Evolutionary conservation across 495 filamentous ascomycete species (phyloP).

Genomic region (Annulohypoxylon moriforme): DNA sequence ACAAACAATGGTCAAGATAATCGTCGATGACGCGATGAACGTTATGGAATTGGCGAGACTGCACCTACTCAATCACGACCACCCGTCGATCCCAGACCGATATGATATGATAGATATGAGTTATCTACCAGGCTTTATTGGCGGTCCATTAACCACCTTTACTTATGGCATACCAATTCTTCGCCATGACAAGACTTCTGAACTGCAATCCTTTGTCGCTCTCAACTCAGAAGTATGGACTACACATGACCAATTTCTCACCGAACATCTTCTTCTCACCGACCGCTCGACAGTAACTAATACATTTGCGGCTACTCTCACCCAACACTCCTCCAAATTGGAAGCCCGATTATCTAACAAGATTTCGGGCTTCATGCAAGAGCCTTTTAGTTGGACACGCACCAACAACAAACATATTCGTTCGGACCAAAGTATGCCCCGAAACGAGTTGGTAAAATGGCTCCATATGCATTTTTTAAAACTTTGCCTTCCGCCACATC

Average conservation of each 20-base stretch:
- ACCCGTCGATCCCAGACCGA: not conserved
- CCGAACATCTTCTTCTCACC: not conserved
- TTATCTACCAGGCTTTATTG: not conserved
- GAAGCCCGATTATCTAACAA: not conserved
- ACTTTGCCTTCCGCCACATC: not conserved
- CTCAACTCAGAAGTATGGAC: not conserved
- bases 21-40: not conserved
- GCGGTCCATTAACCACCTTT: not conserved
- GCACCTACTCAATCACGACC: not conserved
- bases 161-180: not conserved
- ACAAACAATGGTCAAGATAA: not conserved
- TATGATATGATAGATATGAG: conserved; percentile 2
- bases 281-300: not conserved
- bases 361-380: not conserved
- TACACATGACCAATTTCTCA: not conserved
- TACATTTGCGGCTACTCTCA: not conserved
- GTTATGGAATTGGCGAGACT: not conserved
- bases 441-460: not conserved
- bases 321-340: not conserved
- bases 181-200: not conserved
- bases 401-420: not conserved
- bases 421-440: not conserved
- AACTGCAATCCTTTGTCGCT: not conserved
- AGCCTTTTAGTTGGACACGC: not conserved
- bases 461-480: not conserved